These are phyloP conservation scores for Ustilago shanxiensis DNA, from an alignment of 1,284 basidiomycete genomes.

Conservation along the genomic window DNA sequence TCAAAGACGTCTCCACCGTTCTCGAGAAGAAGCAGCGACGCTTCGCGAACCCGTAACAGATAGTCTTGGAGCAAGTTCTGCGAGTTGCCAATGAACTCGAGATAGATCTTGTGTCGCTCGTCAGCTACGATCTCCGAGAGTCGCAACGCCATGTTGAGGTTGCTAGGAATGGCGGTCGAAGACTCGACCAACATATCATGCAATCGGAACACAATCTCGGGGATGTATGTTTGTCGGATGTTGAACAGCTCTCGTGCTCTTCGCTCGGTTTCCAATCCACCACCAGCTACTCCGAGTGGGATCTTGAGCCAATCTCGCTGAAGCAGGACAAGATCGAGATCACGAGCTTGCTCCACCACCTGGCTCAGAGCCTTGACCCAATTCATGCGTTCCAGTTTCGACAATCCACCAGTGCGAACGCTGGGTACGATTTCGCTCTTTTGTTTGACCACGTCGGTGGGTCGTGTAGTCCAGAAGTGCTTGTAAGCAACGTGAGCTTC, in stretches of 20 bases:
- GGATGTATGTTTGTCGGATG: conserved; percentile 89
- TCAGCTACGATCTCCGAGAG: conserved; percentile 89
- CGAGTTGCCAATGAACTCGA: conserved; percentile 80
- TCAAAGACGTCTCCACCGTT: conserved; percentile 49
- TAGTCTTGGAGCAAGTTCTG: conserved; percentile 61
- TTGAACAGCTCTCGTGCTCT: conserved; percentile 79
- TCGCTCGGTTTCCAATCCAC: conserved; percentile 73
- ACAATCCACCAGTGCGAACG: conserved; percentile 31
- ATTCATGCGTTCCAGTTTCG: conserved; percentile 53
- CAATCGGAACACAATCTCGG: conserved; percentile 87
- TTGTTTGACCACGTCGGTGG: conserved; percentile 18
- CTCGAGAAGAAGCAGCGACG: conserved; percentile 49
- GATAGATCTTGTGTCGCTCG: conserved; percentile 86
- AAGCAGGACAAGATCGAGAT: conserved; percentile 71
- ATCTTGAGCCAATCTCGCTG: conserved; percentile 73
- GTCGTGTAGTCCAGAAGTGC: conserved; percentile 56
- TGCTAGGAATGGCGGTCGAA: conserved; percentile 77
- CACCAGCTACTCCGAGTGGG: conserved; percentile 46
- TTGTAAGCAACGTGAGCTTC: conserved; percentile 57
- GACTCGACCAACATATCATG: conserved; percentile 82
- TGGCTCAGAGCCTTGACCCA: conserved; percentile 50
- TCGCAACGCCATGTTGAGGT: conserved; percentile 82
- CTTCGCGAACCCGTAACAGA: conserved; percentile 62
- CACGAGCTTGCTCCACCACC: conserved; percentile 71
- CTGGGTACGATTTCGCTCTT: background rate